Conservation (phyloP, 2,329 filamentous ascomycete genomes). For the Eutypella sp. region DNA sequence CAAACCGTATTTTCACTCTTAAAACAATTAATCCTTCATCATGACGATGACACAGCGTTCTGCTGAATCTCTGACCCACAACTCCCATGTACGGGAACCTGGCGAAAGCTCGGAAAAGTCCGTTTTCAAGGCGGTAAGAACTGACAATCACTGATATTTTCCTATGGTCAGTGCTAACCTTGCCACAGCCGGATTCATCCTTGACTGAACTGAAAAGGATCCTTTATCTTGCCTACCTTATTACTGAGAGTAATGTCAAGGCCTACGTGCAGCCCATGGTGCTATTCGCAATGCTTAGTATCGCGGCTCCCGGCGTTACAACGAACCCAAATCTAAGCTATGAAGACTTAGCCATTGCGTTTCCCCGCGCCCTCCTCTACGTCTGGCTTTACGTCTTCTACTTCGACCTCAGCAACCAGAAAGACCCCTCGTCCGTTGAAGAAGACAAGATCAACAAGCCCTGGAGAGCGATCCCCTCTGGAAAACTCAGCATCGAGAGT, state of each 20-base stretch:
- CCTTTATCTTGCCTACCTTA: conserved; percentile 6
- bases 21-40: too few species aligned
- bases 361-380: conserved; percentile 1
- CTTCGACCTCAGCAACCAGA: conserved; percentile 6
- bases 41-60: too few species aligned
- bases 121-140: too few species aligned
- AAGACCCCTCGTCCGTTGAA: conserved; percentile 3
- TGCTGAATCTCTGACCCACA: too few species aligned
- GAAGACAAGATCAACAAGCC: conserved; percentile 8
- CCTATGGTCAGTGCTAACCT: neutral
- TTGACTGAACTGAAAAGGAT: neutral
- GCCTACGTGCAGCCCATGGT: conserved; percentile 8
- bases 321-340: conserved; percentile 3
- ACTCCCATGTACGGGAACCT: too few species aligned
- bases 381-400: conserved; percentile 4
- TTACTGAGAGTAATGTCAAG: conserved; percentile 10
- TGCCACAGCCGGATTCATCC: neutral
- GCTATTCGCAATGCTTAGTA: conserved; percentile 8
- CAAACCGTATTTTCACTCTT: too few species aligned
- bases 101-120: too few species aligned
- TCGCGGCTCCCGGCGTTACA: conserved; percentile 6
- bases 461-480: conserved; percentile 6
- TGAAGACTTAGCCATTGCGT: neutral
- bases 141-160: too few species aligned
- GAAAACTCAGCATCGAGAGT: conserved; percentile 1